These are phyloP conservation scores for Ciborinia camelliae DNA, from an alignment of 2,329 filamentous ascomycete species.

Conservation along the genomic window DNA sequence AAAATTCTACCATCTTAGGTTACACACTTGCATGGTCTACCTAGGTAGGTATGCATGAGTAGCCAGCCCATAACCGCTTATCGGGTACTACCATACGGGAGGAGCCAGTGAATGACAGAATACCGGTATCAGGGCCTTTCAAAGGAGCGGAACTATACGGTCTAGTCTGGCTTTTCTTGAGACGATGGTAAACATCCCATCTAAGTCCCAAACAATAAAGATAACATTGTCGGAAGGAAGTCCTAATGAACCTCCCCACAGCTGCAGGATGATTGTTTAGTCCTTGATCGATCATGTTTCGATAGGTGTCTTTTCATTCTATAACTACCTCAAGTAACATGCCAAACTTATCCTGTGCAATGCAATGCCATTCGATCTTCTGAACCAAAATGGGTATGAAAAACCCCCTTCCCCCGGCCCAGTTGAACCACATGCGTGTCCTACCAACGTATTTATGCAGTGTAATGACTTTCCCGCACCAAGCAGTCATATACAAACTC, in stretches of 20 bases:
- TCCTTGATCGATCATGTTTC: constrained; percentile 1
- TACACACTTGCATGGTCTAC: background rate
- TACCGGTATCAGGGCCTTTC: background rate
- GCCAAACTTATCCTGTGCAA: background rate
- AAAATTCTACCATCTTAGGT: background rate
- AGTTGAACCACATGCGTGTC: background rate
- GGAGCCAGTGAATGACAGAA: background rate
- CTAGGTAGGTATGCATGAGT: no score
- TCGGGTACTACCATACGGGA: background rate
- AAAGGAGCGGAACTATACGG: no score
- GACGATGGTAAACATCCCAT: no score
- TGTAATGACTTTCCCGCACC: background rate
- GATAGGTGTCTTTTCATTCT: background rate
- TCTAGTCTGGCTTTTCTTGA: no score
- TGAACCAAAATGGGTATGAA: background rate
- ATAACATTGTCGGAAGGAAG: no score
- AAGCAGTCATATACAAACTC: background rate
- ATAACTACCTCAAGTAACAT: background rate
- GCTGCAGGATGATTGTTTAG: no score
- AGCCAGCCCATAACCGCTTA: background rate
- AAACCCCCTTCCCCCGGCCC: no score
- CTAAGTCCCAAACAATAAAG: no score
- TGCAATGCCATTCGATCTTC: background rate
- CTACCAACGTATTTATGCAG: background rate
- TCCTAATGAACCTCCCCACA: no score